Evolutionary conservation across 345 rosid species (phyloP).

Genomic region (Anastatica hierochuntica): DNA sequence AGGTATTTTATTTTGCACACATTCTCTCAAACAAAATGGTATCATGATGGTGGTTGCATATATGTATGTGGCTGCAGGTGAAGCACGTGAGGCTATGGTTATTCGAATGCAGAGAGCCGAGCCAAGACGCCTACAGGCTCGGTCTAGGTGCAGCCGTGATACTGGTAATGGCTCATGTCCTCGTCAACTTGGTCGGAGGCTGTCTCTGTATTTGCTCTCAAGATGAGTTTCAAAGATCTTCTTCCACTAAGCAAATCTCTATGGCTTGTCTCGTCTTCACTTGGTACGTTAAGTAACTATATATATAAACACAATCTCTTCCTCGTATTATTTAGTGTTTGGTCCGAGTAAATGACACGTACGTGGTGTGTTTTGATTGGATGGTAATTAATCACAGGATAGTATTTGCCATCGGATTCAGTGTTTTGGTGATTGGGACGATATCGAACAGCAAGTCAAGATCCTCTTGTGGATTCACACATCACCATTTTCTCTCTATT

Average conservation of each 20-base stretch:
- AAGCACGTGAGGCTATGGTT: slow-evolving; percentile 76
- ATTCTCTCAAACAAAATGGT: background rate
- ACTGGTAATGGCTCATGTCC: slow-evolving; percentile 53
- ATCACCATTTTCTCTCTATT: slow-evolving; percentile 74
- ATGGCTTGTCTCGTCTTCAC: slow-evolving; percentile 60
- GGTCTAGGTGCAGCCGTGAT: slow-evolving; percentile 75
- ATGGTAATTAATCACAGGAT: slow-evolving; percentile 44
- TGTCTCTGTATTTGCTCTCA: slow-evolving; percentile 81
- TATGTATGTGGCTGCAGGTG: slow-evolving; percentile 32
- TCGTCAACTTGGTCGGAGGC: slow-evolving; percentile 65
- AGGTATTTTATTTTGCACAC: slow-evolving; percentile 25
- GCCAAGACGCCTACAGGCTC: slow-evolving; percentile 68
- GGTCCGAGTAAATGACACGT: background rate
- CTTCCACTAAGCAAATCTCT: slow-evolving; percentile 62
- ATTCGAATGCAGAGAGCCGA: slow-evolving; percentile 85
- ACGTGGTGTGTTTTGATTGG: slow-evolving; percentile 7
- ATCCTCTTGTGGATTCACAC: slow-evolving; percentile 76
- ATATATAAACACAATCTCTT: background rate
- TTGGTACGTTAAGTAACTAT: slow-evolving; percentile 39
- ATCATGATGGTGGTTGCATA: background rate
- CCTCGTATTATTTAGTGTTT: background rate
- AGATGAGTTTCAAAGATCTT: slow-evolving; percentile 61
- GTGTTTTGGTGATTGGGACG: slow-evolving; percentile 66
- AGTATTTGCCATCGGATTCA: slow-evolving; percentile 61
- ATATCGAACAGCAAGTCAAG: slow-evolving; percentile 67